phyloP scores from a whole-genome alignment of 768 basidiomycete species.

The Leccinum imitatum region DNA sequence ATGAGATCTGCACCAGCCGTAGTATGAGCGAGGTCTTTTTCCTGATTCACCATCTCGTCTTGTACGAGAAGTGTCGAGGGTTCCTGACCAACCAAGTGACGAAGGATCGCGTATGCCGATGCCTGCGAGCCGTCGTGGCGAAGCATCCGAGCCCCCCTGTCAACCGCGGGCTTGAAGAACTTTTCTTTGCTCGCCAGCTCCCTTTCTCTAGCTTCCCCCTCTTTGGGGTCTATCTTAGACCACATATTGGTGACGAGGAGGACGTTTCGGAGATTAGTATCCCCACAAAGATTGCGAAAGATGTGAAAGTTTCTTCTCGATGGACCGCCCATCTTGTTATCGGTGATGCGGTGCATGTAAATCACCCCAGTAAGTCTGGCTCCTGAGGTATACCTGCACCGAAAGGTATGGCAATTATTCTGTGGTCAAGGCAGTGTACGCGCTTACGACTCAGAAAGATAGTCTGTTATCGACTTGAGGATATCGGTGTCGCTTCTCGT shows the following conservation, averaged over 20 bases:
- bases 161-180: constrained; percentile 52
- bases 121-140: constrained; percentile 43
- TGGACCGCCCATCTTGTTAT: constrained; percentile 49
- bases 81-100: constrained; percentile 38
- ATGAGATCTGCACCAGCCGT: constrained; percentile 51
- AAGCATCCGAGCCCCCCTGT: constrained; percentile 44
- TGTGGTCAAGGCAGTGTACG: neutral
- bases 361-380: constrained; percentile 40
- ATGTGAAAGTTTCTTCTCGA: constrained; percentile 51
- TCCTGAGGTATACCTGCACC: constrained; percentile 28
- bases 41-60: constrained; percentile 51
- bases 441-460: constrained; percentile 28
- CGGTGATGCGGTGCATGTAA: constrained; percentile 52
- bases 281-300: constrained; percentile 53
- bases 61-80: constrained; percentile 51
- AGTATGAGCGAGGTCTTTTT: constrained; percentile 48
- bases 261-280: constrained; percentile 44
- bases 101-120: constrained; percentile 46
- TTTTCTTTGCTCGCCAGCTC: constrained; percentile 42
- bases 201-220: constrained; percentile 42
- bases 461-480: constrained; percentile 43
- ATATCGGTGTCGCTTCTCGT: constrained; percentile 45
- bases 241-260: constrained; percentile 56
- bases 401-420: neutral
- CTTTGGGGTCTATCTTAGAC: constrained; percentile 37